Evolutionary conservation across 2,329 filamentous ascomycete species (phyloP).

Genomic region (Rachicladosporium sp.): DNA sequence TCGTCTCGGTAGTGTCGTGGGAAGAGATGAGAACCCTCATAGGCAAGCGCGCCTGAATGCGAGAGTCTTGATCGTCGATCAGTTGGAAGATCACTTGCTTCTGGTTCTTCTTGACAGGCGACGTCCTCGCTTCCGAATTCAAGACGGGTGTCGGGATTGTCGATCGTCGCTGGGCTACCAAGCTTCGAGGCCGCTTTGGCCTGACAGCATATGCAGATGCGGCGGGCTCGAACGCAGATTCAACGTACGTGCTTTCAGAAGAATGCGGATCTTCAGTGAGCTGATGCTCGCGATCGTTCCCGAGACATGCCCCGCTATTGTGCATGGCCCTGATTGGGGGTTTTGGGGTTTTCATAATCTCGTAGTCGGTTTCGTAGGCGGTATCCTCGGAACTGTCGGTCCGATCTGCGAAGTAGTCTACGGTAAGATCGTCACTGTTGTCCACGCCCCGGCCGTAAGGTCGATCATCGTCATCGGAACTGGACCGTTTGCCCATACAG

Average conservation of each 20-base stretch:
- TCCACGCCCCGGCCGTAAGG: conserved; percentile 13
- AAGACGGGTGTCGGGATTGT: too few relatives aligned
- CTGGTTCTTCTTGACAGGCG: conserved; percentile 27
- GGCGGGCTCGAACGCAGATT: too few relatives aligned
- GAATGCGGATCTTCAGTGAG: too few relatives aligned
- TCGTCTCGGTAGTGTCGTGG: conserved; percentile 93
- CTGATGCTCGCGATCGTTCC: too few relatives aligned
- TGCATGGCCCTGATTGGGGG: too few relatives aligned
- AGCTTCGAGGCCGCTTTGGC: too few relatives aligned
- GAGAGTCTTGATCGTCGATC: conserved; percentile 32
- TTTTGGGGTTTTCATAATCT: background rate
- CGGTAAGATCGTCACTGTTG: too few relatives aligned
- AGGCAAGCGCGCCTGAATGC: conserved; percentile 53
- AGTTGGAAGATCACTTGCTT: conserved; percentile 75
- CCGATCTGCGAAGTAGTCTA: conserved; percentile 24
- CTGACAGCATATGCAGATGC: too few relatives aligned
- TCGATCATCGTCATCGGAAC: conserved; percentile 71
- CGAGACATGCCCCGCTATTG: too few relatives aligned
- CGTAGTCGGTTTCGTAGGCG: conserved; percentile 43
- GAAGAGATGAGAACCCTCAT: conserved; percentile 84
- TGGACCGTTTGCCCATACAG: conserved; percentile 80
- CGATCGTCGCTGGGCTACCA: too few relatives aligned
- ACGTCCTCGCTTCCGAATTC: conserved; percentile 4
- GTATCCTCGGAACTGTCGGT: conserved; percentile 53
- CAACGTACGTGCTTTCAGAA: too few relatives aligned